Evolutionary conservation across 768 basidiomycete genomes (phyloP), one percentile per base, ranked within the genome.

Genomic region (Lentinula sp.): DNA sequence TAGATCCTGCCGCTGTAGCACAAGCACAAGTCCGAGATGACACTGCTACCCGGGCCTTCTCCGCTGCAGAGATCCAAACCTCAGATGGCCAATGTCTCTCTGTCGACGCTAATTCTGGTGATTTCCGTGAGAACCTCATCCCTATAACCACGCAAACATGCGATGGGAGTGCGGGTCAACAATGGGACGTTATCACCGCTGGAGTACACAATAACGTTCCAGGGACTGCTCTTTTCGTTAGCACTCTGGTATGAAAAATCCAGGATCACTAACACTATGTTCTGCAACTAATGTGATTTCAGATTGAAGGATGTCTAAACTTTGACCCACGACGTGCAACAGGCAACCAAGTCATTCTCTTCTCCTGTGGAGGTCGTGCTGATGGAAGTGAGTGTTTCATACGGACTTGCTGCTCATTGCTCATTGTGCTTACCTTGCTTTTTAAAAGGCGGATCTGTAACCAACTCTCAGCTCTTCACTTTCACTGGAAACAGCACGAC

Each of bases 331-430:
- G 68, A 21, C 61, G 68, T 18, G 63, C 63, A 10, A 52, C 59
- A 32, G 68, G 68, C 11, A 61, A 69, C 61, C 66, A 67, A 53
- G 66, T 69, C 40, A 32, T 69, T 32, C 63, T 69, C 28, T 69
- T 69, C 65, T 67, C 68, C 8, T 69, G 68, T 56, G 68, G 68
- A 57, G 68, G 67, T 16, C 67, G 67, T 28, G 67, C 67, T 28
- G 67, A 68, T 40, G 67, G 67, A 35, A 40, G 65, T 66, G 37
- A 59, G 64, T 5, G 62, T 63, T 63, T 58, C 51, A 1, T 63
- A 64, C 55, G 62, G 62, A 51, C 62, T 62, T 21, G 59, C 60
- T 16, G 61, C 60, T 35, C 62, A 63, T 43, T 59, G 61, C 11
- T 56, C 2, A 16, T 13, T 48, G 57, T 23, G 52, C 32, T 18